Percentiles rank a stretch among this genome's conserved stretches.
Evolutionary conservation across 1,284 basidiomycete genomes (phyloP).

Genomic region (Marasmius tenuissimus): DNA sequence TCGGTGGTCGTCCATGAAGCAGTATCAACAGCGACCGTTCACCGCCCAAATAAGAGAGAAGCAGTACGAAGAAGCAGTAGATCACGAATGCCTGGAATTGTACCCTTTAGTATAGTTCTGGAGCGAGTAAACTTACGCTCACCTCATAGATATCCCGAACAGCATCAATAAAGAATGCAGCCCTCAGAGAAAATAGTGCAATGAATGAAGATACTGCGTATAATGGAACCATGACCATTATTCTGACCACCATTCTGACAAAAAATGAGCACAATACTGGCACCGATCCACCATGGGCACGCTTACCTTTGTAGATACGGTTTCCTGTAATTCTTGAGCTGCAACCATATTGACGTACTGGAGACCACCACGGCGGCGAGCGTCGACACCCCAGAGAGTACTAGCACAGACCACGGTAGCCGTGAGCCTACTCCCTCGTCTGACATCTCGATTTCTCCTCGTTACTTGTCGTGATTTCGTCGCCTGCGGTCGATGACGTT

Average conservation of each 20-base stretch:
- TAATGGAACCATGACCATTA: constrained; percentile 96
- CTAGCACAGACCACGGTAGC: constrained; percentile 57
- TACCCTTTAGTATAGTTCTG: background rate
- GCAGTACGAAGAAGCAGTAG: constrained; percentile 87
- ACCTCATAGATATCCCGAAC: constrained; percentile 97
- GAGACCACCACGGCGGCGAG: constrained; percentile 78
- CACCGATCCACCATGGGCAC: background rate
- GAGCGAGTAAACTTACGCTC: constrained; percentile 21
- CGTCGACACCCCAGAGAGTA: constrained; percentile 63
- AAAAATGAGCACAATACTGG: constrained; percentile 4
- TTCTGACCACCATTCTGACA: constrained; percentile 86
- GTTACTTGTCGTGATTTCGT: background rate
- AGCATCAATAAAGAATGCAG: constrained; percentile 95
- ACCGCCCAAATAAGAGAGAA: constrained; percentile 88
- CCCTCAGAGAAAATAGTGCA: constrained; percentile 91
- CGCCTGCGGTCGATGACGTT: too few relatives aligned
- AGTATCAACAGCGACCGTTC: constrained; percentile 91
- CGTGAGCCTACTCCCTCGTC: constrained; percentile 44
- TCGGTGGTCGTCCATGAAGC: constrained; percentile 87
- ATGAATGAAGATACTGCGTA: constrained; percentile 92
- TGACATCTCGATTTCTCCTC: background rate
- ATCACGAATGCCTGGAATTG: constrained; percentile 88
- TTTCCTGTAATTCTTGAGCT: constrained; percentile 90
- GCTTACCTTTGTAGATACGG: constrained; percentile 76
- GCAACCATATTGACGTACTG: constrained; percentile 80